Evolutionary conservation across 441 rosid species (phyloP).

Genomic region (Erysimum pusillum): DNA sequence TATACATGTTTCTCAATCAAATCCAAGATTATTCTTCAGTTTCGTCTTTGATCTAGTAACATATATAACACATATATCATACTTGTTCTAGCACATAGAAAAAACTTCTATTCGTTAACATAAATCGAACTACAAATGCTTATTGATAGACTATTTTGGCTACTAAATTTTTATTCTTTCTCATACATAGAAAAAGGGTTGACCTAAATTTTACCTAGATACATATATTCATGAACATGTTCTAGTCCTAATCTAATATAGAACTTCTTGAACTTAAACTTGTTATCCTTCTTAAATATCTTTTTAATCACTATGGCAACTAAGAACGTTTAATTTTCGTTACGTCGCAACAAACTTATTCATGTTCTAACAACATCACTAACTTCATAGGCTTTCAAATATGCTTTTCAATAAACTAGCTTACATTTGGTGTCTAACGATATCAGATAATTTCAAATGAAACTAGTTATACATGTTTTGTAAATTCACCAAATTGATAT

Average conservation of each 20-base stretch:
- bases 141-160: too few species aligned
- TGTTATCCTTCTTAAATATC: background rate
- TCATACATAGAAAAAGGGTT: too few species aligned
- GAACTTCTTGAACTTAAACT: background rate
- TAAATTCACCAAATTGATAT: conserved; percentile 1
- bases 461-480: background rate
- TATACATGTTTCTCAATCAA: background rate
- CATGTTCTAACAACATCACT: background rate
- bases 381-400: background rate
- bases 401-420: background rate
- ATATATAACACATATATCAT: too few species aligned
- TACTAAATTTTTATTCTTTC: too few species aligned
- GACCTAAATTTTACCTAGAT: too few species aligned
- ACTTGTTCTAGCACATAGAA: too few species aligned
- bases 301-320: background rate
- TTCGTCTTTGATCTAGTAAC: too few species aligned
- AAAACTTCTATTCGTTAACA: too few species aligned
- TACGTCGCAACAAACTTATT: background rate
- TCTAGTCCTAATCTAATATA: background rate
- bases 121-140: too few species aligned
- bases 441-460: background rate
- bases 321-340: background rate
- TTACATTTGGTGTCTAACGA: background rate
- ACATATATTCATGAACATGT: background rate
- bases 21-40: background rate